Conservation (phyloP, 768 basidiomycete genomes). For the Lentinula guzmanii region DNA sequence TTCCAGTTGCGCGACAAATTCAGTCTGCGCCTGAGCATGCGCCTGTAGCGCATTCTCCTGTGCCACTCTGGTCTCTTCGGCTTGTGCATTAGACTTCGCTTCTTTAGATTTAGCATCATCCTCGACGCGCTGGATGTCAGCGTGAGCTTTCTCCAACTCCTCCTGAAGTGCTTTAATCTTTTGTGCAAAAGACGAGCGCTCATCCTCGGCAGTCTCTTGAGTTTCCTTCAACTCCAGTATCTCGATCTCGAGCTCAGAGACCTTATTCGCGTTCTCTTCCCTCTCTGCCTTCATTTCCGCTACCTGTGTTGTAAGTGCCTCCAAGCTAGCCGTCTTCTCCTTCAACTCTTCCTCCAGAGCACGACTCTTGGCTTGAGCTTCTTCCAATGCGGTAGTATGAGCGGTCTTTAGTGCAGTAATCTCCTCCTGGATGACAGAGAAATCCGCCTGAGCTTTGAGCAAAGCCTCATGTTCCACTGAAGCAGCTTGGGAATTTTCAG, state of each 20-base stretch:
- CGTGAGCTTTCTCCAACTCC: constrained; percentile 42
- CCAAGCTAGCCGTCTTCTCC: constrained; percentile 34
- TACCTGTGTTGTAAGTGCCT: constrained; percentile 43
- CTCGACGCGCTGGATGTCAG: constrained; percentile 40
- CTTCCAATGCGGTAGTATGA: constrained; percentile 44
- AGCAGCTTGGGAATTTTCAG: constrained; percentile 39
- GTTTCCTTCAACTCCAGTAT: constrained; percentile 71
- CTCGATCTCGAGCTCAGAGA: constrained; percentile 80
- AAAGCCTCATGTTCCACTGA: constrained; percentile 59
- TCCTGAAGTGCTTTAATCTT: constrained; percentile 48
- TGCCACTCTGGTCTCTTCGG: constrained; percentile 32
- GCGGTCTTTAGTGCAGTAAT: constrained; percentile 40
- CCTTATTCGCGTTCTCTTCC: constrained; percentile 62
- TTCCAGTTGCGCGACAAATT: constrained; percentile 37
- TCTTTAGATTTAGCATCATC: constrained; percentile 45
- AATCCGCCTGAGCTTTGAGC: constrained; percentile 55
- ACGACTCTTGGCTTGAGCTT: constrained; percentile 36
- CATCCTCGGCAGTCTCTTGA: constrained; percentile 60
- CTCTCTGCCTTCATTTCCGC: constrained; percentile 53
- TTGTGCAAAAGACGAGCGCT: constrained; percentile 35
- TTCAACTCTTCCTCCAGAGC: constrained; percentile 47
- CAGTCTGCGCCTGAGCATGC: constrained; percentile 36
- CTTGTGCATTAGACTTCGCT: constrained; percentile 30
- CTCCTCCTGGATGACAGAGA: constrained; percentile 51
- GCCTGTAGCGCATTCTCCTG: constrained; percentile 43